Percentiles rank a stretch among this genome's conserved stretches.
Conservation (phyloP, 768 basidiomycete genomes). For the Xerocomellus dryophilus region DNA sequence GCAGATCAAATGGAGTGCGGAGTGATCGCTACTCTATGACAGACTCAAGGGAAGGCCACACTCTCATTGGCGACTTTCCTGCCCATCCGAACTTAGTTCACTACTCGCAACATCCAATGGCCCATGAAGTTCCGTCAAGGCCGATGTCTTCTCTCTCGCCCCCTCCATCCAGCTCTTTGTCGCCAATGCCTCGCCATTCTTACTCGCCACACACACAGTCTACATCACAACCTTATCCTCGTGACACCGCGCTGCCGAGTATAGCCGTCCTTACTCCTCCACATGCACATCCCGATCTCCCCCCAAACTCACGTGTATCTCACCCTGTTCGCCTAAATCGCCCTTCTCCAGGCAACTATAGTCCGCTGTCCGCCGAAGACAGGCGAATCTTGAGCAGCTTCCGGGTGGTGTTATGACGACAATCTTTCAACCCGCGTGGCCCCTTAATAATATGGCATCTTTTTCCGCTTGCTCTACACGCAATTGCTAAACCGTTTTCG, state of each 20-base stretch:
- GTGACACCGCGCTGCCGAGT: conserved; percentile 20
- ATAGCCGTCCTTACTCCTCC: conserved; percentile 18
- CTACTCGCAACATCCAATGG: conserved; percentile 7
- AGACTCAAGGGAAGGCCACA: conserved; percentile 19
- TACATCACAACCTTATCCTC: conserved; percentile 3
- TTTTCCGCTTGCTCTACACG: neutral
- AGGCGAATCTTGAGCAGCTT: conserved; percentile 55
- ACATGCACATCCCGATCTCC: conserved; percentile 2
- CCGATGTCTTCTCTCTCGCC: conserved; percentile 17
- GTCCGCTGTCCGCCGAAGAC: conserved; percentile 53
- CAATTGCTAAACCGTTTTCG: neutral
- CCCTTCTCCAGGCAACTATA: conserved; percentile 31
- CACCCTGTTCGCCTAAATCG: conserved; percentile 19
- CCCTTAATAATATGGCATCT: conserved; percentile 5
- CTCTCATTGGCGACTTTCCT: conserved; percentile 7
- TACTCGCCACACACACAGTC: conserved; percentile 3
- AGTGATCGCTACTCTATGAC: conserved; percentile 21
- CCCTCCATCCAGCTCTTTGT: conserved; percentile 11
- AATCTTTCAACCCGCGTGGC: neutral
- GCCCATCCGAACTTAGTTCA: conserved; percentile 2
- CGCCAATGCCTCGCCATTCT: conserved; percentile 12
- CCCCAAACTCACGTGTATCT: conserved; percentile 1
- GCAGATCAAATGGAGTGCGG: conserved; percentile 46
- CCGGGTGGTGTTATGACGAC: conserved; percentile 46
- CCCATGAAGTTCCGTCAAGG: conserved; percentile 12